Conservation (phyloP, 140 eudicot genomes). For the Eryngium alpinum region DNA sequence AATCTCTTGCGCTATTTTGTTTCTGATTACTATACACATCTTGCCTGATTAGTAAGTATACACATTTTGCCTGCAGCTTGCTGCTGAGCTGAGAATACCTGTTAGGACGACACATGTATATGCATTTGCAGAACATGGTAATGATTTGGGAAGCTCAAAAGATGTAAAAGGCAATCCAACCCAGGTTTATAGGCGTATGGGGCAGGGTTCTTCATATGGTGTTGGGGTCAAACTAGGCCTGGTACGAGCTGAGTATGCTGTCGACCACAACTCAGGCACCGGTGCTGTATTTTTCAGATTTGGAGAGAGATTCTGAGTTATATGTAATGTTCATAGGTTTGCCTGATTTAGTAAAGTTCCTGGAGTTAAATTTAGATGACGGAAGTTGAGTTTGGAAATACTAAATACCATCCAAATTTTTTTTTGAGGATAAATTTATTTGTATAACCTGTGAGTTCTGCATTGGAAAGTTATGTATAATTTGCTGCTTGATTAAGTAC, state of each 20-base stretch:
- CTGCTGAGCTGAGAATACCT: constrained; percentile 81
- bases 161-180: constrained; percentile 76
- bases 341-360: background rate
- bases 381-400: background rate
- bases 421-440: background rate
- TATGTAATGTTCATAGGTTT: background rate
- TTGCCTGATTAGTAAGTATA: background rate
- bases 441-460: background rate
- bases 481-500: no score
- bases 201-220: constrained; percentile 71
- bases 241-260: constrained; percentile 65
- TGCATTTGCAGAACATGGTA: constrained; percentile 82
- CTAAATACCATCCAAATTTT: no score
- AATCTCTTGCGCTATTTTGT: background rate
- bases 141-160: constrained; percentile 85
- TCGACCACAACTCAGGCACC: constrained; percentile 60
- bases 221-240: constrained; percentile 59
- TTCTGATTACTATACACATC: background rate
- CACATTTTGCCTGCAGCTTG: constrained; percentile 38
- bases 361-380: background rate
- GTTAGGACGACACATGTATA: constrained; percentile 71
- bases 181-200: constrained; percentile 56
- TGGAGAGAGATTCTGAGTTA: constrained; percentile 57
- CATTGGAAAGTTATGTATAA: no score
- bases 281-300: constrained; percentile 54